Conservation (phyloP, 495 filamentous ascomycete genomes). For the Penicillium pancosmium region DNA sequence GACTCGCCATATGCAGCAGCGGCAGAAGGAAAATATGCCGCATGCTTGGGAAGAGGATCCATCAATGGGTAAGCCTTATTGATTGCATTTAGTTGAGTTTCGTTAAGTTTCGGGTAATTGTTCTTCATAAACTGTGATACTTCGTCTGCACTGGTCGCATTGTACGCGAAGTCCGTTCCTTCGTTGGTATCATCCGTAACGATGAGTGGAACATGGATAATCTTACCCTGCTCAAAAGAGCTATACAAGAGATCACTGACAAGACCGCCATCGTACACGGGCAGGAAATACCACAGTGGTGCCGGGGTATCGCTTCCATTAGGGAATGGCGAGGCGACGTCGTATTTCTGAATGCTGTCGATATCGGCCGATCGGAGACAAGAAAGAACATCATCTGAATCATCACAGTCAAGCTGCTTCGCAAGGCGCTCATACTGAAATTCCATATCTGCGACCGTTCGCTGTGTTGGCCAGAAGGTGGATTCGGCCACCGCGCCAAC, state of each 20-base stretch:
- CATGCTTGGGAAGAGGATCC: constrained; percentile 40
- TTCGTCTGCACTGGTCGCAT: constrained; percentile 43
- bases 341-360: constrained; percentile 50
- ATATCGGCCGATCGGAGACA: constrained; percentile 58
- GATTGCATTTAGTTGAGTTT: constrained; percentile 53
- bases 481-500: constrained; percentile 62
- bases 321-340: constrained; percentile 54
- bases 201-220: constrained; percentile 64
- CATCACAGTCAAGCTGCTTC: constrained; percentile 50
- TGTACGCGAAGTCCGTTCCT: constrained; percentile 61
- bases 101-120: constrained; percentile 60
- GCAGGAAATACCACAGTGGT: constrained; percentile 50
- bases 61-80: constrained; percentile 56
- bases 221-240: constrained; percentile 53
- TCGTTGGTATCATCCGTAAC: constrained; percentile 70
- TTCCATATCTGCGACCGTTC: constrained; percentile 60
- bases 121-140: constrained; percentile 57
- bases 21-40: constrained; percentile 57
- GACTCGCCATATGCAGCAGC: constrained; percentile 67
- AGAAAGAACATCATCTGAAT: constrained; percentile 42
- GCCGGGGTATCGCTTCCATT: constrained; percentile 42
- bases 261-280: constrained; percentile 59
- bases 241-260: constrained; percentile 57
- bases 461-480: constrained; percentile 61
- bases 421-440: constrained; percentile 63